Evolutionary conservation across 352 stramenopile genomes (phyloP).

Genomic region (Saprolegnia diclina): DNA sequence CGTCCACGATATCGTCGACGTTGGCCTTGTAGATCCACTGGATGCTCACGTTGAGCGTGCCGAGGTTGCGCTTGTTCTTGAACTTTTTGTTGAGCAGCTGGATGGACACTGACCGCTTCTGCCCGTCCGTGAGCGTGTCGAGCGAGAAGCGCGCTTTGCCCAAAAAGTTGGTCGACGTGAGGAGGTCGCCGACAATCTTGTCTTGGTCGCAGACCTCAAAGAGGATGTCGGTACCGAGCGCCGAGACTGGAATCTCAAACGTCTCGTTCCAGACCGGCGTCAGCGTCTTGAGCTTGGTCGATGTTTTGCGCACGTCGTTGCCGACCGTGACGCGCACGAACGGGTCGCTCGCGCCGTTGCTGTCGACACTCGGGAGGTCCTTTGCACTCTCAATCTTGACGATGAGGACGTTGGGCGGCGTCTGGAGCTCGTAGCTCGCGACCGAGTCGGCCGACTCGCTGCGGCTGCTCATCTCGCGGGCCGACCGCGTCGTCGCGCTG

Average conservation of each 20-base stretch:
- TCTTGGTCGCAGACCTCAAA: constrained; percentile 49
- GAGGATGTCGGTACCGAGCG: constrained; percentile 54
- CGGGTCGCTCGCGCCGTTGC: constrained; percentile 32
- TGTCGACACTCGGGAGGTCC: neutral
- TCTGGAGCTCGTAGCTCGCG: neutral
- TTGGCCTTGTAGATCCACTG: constrained; percentile 66
- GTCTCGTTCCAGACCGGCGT: constrained; percentile 50
- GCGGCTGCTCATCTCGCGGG: neutral
- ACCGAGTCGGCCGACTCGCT: constrained; percentile 3
- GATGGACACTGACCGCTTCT: constrained; percentile 44
- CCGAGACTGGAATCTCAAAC: constrained; percentile 54
- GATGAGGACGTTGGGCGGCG: constrained; percentile 6
- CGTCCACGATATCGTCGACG: constrained; percentile 55
- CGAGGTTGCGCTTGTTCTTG: constrained; percentile 45
- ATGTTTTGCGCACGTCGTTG: constrained; percentile 54
- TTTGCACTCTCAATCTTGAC: neutral
- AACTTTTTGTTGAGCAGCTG: constrained; percentile 50
- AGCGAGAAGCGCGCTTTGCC: constrained; percentile 50
- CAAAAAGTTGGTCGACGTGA: constrained; percentile 75
- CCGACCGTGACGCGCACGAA: constrained; percentile 64
- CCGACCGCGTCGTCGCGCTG: neutral
- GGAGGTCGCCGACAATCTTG: constrained; percentile 52
- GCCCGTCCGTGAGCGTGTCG: constrained; percentile 47
- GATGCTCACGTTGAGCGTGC: constrained; percentile 40
- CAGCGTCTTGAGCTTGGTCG: constrained; percentile 59